Evolutionary conservation across 2,329 filamentous ascomycete genomes (phyloP).

Genomic region (Aschersonia sp.): DNA sequence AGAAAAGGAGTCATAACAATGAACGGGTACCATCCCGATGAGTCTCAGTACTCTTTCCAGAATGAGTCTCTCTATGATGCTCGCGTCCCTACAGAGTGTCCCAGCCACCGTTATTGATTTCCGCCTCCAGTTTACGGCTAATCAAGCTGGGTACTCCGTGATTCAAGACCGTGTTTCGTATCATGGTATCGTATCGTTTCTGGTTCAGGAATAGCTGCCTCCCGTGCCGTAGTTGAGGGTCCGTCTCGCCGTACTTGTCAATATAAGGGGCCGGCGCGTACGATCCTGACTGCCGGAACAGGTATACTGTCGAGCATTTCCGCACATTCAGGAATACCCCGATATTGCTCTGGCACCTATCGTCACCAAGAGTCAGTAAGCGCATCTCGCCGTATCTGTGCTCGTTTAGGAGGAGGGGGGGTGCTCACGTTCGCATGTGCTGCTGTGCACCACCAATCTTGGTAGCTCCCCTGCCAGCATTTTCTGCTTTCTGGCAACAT

Average conservation of each 20-base stretch:
- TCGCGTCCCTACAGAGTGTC: slow-evolving; percentile 43
- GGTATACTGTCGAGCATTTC: slow-evolving; percentile 83
- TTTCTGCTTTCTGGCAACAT: slow-evolving; percentile 63
- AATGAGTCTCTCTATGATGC: slow-evolving; percentile 1
- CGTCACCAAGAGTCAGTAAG: not conserved
- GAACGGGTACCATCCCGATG: too few species aligned
- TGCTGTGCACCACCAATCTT: slow-evolving; percentile 75
- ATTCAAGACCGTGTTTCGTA: slow-evolving; percentile 73
- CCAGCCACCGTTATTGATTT: slow-evolving; percentile 96
- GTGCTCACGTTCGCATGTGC: slow-evolving; percentile 67
- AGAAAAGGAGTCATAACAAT: too few species aligned
- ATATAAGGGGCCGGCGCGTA: slow-evolving; percentile 85
- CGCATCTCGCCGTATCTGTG: not conserved
- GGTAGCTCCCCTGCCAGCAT: slow-evolving; percentile 23
- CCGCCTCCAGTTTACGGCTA: slow-evolving; percentile 76
- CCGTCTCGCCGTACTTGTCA: slow-evolving; percentile 89
- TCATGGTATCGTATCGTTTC: slow-evolving; percentile 78
- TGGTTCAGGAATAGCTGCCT: slow-evolving; percentile 88
- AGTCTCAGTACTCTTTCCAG: slow-evolving; percentile 2
- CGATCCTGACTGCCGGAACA: slow-evolving; percentile 68
- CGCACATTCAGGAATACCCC: slow-evolving; percentile 95
- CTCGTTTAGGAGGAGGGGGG: not conserved
- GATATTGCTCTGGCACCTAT: slow-evolving; percentile 72
- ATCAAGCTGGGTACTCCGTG: slow-evolving; percentile 84
- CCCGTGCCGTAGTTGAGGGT: slow-evolving; percentile 75